Conservation (phyloP, 495 filamentous ascomycete genomes). For the Penicillium lividum region DNA sequence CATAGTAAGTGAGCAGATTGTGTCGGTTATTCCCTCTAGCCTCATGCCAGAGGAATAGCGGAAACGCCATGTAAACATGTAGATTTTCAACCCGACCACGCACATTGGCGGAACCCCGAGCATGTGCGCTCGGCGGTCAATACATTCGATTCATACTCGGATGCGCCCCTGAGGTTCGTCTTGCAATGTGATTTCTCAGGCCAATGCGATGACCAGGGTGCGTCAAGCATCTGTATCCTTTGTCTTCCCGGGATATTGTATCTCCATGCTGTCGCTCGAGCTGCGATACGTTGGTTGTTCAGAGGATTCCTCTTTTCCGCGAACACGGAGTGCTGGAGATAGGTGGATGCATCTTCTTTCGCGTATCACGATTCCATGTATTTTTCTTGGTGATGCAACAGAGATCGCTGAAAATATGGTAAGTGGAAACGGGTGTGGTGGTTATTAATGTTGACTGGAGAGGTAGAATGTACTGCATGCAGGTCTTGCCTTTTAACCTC, state of each 20-base stretch:
- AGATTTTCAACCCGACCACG: too few species aligned
- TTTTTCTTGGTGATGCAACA: conserved; percentile 32
- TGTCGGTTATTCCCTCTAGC: too few species aligned
- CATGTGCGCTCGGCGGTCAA: too few species aligned
- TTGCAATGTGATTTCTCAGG: too few species aligned
- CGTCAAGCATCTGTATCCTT: conserved; percentile 49
- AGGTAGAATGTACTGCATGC: conserved; percentile 11
- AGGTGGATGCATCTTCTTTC: conserved; percentile 29
- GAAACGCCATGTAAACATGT: too few species aligned
- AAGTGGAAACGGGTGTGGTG: conserved; percentile 39
- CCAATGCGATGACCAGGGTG: conserved; percentile 44
- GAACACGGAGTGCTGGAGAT: conserved; percentile 38
- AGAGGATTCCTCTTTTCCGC: conserved; percentile 34
- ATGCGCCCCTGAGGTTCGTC: too few species aligned
- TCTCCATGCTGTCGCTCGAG: conserved; percentile 43
- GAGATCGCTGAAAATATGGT: conserved; percentile 42
- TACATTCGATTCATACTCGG: too few species aligned
- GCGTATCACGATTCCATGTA: background rate
- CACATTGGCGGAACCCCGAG: too few species aligned
- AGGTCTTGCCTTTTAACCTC: too few species aligned
- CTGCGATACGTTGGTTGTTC: conserved; percentile 26
- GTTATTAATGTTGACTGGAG: background rate
- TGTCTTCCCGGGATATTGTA: conserved; percentile 37
- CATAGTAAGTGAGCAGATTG: too few species aligned
- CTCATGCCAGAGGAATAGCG: too few species aligned